Base-by-base conservation (phyloP, 1,139 yeast genomes). In the Diutina ranongensis region DNA sequence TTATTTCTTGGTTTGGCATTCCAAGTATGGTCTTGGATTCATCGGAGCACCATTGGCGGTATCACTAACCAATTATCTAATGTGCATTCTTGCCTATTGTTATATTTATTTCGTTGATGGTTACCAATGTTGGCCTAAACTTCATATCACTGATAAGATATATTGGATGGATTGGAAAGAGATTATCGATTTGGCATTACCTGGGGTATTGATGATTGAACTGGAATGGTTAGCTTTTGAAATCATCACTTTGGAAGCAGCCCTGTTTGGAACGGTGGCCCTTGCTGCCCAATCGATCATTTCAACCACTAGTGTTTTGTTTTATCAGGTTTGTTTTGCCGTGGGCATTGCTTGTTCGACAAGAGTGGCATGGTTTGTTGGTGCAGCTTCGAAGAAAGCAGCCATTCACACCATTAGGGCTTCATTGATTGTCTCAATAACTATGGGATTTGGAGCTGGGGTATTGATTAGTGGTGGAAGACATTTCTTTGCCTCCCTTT, bases 141-240 rank as follows among this genome's bases (percentile, higher is more conserved):
- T 80, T 33, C 68, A 73, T 2, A 56, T 71, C 15, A 59, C 69
- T 21, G 52, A 59, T 48, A 12, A 10, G 16, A 33, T 22, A 7
- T 47, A 20, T 32, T 72, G 78, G 52, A 58, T 55, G 18, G 74
- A 78, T 54, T 80, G 89, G 89, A 56, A 63, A 12, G 74, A 81
- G 27, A 80, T 84, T 74, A 64, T 82, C 49, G 65, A 63, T 47
- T 69, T 87, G 47, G 94, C 94, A 1, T 52, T 84, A 19, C 89
- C 94, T 0, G 95, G 96, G 3, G 78, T 85, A 2, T 62, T 85
- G 32, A 86, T 86, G 94, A 83, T 86, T 12, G 82, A 83, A 55
- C 85, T 94, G 1, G 95, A 87, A 57, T 85, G 85, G 59, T 67
- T 86, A 51, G 95, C 95, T 0, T 87, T 87, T 60, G 94, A 86